Evolutionary conservation across 257 asterid genomes (phyloP), one percentile per base, ranked within the genome.

Genomic region (Nicotiana tabacum): DNA sequence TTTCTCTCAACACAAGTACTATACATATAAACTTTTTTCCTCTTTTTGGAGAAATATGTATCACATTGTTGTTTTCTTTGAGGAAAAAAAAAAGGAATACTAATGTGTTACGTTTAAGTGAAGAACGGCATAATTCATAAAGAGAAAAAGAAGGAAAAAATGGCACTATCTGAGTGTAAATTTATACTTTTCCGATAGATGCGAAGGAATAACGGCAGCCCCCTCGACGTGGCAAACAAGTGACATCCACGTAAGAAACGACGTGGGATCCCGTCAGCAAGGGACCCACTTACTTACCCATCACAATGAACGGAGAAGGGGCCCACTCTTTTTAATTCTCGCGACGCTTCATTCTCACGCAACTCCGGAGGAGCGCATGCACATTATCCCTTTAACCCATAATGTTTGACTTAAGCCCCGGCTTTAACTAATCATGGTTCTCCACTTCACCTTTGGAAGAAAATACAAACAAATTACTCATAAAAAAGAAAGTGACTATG

Each of bases 261-360:
- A 82, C 83, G 86, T 78, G 80, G 66, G n/a, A 62, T 32, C 18
- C 4, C 18, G 79, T 86, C 80, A 37, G 15, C 15, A 12, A 6
- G 43, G 85, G 82, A 2, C 80, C 83, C 85, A 21, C 32, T 3
- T 0, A 10, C 9, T 55, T 53, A 69, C 29, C 6, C 43, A 17
- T 65, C 77, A 32, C 57, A 78, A 39, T 21, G 35, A 70, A 30
- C 15, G 37, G 18, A 12, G 16, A 21, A 1, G 43, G 85, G 87
- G 0, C 87, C 81, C 81, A 60, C 24, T 0, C 10, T 29, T 6
- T 30, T 30, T 48, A 24, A 77, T 60, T 77, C 43, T 21, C 29
- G 32, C 81, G 21, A 70, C 68, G 85, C 87, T 86, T 86, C 74
- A 53, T 32, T 84, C 80, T 81, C 85, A 84, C 87, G 87, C 89